Evolutionary conservation across 2,329 filamentous ascomycete species (phyloP).

Genomic region (Exophiala sp.): DNA sequence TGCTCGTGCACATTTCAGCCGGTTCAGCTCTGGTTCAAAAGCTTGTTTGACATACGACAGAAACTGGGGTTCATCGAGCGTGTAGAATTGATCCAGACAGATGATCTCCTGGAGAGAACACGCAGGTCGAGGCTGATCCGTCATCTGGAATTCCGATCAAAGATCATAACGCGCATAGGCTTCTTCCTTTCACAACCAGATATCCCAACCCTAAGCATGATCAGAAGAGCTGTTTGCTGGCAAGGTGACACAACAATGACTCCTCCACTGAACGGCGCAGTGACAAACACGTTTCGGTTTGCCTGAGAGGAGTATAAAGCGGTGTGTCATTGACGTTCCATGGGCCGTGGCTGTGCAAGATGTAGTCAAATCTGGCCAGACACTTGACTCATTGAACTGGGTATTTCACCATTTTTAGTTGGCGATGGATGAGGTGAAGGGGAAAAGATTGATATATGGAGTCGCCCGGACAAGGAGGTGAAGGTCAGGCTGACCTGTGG

Average conservation of each 20-base stretch:
- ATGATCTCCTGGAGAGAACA: conserved; percentile 24
- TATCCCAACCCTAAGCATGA: conserved; percentile 16
- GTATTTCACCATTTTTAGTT: background rate
- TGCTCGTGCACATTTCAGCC: conserved; percentile 31
- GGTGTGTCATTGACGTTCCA: background rate
- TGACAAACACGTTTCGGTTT: background rate
- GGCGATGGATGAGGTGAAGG: background rate
- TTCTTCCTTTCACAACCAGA: conserved; percentile 8
- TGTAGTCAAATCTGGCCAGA: background rate
- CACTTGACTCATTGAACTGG: background rate
- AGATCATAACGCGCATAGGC: conserved; percentile 13
- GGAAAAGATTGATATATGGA: background rate
- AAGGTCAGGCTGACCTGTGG: conserved; percentile 11
- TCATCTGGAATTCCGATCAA: conserved; percentile 13
- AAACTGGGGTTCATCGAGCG: conserved; percentile 26
- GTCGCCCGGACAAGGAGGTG: background rate
- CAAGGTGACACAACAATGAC: conserved; percentile 4
- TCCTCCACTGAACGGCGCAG: background rate
- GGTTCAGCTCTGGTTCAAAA: conserved; percentile 31
- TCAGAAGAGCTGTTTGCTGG: conserved; percentile 5
- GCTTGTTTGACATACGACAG: conserved; percentile 29
- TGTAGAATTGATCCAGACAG: conserved; percentile 21
- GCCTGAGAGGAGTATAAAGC: background rate
- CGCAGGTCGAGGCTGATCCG: conserved; percentile 8
- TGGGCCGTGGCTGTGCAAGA: conserved; percentile 10